Base-by-base conservation (phyloP, 129 eudicot species). In the Calendula officinalis region DNA sequence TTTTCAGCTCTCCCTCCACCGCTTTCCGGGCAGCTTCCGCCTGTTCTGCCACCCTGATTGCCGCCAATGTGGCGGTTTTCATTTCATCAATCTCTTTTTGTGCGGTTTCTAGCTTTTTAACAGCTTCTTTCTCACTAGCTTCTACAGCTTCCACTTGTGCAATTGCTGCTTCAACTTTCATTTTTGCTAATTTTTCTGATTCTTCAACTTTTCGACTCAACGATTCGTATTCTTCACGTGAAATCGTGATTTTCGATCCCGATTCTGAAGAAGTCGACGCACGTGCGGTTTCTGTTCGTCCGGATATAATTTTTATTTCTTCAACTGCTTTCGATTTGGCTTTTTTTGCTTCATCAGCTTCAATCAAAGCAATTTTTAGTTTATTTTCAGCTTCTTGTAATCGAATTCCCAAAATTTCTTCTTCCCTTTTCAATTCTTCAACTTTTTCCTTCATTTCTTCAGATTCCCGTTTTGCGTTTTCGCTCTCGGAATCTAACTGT, bases 81-180 rank as follows among this genome's bases (percentile, higher is more conserved):
- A 78, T 67, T 14, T 81, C 92, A 5, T 75, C 80, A 8, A 88
- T 83, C 75, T 94, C 97, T 70, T 94, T 83, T 72, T 77, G 79
- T 3, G 81, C 64, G 0, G 84, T 92, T 71, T 79, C 92, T 34
- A 88, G 63, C 48, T 62, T 82, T 73, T 88, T 79, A 12, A 82
- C 45, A 34, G 90, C 92, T 71, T 94, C 99, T 42, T 86, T 76
- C 74, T 94, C 97, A 39, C 97, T 89, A 0, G 99, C 95, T 64
- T 73, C 86, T 71, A 89, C 95, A 6, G 99, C 97, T 54, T 89
- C 99, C 58, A 77, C 97, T 63, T 88, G 99, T 17, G 99, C 97
- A 80, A 84, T 68, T 7, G 99, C 99, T 11, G 99, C 99, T 6
- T 74, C 95, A 34, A 94, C 95, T 68, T 80, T 94, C 84, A 94